Percentiles rank a stretch among this genome's conserved stretches.
Conservation (phyloP, 306 rosid species). For the Fagus crenata region DNA sequence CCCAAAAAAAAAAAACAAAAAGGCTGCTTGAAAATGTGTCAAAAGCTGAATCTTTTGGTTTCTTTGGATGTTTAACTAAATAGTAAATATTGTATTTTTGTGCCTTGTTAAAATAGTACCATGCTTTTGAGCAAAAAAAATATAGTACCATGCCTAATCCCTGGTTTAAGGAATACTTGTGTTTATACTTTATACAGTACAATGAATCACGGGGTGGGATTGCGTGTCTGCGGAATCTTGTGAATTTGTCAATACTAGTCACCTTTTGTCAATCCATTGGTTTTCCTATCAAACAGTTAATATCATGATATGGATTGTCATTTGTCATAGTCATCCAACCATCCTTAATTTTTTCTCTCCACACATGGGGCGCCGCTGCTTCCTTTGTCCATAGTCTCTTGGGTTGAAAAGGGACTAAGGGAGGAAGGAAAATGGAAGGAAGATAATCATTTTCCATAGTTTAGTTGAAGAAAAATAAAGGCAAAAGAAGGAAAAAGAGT, state of each 20-base stretch:
- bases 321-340: background rate
- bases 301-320: background rate
- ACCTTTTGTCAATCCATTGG: background rate
- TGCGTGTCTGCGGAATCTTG: background rate
- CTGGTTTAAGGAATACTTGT: too few species aligned
- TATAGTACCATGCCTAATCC: too few species aligned
- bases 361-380: too few species aligned
- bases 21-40: background rate
- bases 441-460: too few species aligned
- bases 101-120: background rate
- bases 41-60: background rate
- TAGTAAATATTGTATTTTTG: too few species aligned
- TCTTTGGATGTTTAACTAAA: background rate
- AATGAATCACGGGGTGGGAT: too few species aligned
- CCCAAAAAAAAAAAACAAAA: background rate
- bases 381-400: too few species aligned
- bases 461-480: too few species aligned
- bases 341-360: background rate
- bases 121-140: background rate
- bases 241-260: background rate
- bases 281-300: background rate
- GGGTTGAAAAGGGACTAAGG: too few species aligned
- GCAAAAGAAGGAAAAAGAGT: too few species aligned
- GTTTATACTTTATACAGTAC: too few species aligned
- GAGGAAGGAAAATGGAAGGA: too few species aligned